These are phyloP conservation scores for Cordyceps tenuipes DNA, from an alignment of 2,329 filamentous ascomycete species.

Conservation along the genomic window DNA sequence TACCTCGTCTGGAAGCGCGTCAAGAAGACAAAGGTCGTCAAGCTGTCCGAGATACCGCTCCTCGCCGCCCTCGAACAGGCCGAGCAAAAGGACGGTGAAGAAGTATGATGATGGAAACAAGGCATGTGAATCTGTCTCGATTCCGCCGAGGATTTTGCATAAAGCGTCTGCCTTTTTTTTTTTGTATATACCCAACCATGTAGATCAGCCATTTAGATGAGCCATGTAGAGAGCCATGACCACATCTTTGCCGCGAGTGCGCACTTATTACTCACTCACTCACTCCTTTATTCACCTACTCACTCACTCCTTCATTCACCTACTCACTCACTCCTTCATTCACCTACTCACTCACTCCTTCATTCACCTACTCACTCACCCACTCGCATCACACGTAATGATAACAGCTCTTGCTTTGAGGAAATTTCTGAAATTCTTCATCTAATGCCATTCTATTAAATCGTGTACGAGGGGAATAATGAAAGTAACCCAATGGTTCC, in stretches of 20 bases:
- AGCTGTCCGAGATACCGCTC: slow-evolving; percentile 43
- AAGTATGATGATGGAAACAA: background rate
- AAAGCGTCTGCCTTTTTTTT: background rate
- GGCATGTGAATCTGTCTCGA: background rate
- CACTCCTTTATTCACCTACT: no score
- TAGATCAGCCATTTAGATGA: background rate
- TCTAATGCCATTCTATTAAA: background rate
- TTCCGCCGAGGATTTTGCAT: background rate
- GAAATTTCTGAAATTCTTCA: background rate
- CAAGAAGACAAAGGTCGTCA: slow-evolving; percentile 50
- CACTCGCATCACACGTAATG: background rate
- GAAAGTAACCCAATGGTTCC: background rate
- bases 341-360: no score
- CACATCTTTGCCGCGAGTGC: background rate
- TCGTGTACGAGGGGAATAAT: background rate
- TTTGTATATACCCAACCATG: background rate
- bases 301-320: no score
- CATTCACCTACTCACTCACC: no score
- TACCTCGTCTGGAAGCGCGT: slow-evolving; percentile 58
- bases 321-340: no score
- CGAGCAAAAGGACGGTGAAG: slow-evolving; percentile 19
- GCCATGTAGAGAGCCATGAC: no score
- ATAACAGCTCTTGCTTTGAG: background rate
- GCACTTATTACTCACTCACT: no score
- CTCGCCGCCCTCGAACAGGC: slow-evolving; percentile 42